Evolutionary conservation across 176 grass and related monocot species (phyloP), one percentile per base, ranked within the genome.

Genomic region (Phragmites australis): DNA sequence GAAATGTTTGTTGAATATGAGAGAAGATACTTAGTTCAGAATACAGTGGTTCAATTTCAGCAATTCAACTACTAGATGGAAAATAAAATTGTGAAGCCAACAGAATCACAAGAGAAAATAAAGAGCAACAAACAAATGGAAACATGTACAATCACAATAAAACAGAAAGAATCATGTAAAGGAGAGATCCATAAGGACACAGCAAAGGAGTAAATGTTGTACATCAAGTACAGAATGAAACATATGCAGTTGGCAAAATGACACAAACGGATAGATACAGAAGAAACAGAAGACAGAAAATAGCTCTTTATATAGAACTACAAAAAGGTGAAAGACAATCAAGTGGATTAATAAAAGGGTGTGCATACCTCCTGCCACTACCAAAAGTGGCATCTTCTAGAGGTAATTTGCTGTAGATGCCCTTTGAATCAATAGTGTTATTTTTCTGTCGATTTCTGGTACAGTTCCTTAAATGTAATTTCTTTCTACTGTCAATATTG

Each of bases 311-410:
- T 49, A 14, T 52, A 45, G 31, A 40, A 59, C 30, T 53, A 30
- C 23, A 0, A 63, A 44, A 23, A 79, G 12, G 18, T 48, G 46
- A 69, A 52, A 45, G 1, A 65, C 75, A 76, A 80, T 15, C 1
- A 39, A 59, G 10, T 68, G 9, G 34, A 62, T 54, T 29, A 62
- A 74, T 31, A 80, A 61, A 61, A 21, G 67, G 30, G 44, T 68
- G 31, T 39, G 21, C 57, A 47, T 85, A 81, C 87, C 77, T 76
- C 61, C 58, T 48, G 10, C 56, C 30, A 74, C 0, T 66, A 62
- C 61, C 42, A 74, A 26, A 61, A 44, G 70, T 34, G 8, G 8
- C 25, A 45, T 45, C 52, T 68, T 86, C 50, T 32, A 6, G 16
- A 74, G 6, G 30, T 60, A 37, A 51, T 55, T 83, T 78, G 43